A percentile compares a stretch with the other conserved stretches of the same genome.
These are phyloP conservation scores for Ophiostoma perfectum DNA, from an alignment of 2,329 filamentous ascomycete species.

Conservation along the genomic window DNA sequence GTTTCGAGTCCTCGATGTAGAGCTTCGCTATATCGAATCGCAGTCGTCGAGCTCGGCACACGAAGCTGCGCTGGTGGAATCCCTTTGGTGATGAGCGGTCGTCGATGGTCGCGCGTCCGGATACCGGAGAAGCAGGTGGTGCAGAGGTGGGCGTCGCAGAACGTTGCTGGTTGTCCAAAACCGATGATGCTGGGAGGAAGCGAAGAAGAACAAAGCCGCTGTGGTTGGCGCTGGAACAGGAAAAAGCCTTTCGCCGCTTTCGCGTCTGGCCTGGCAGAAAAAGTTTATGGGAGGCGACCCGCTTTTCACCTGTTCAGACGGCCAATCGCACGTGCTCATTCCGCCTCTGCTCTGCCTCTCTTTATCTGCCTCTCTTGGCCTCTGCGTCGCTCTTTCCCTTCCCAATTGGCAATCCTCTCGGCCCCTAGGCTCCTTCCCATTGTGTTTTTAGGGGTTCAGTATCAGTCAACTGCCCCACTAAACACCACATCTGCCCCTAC, in stretches of 20 bases:
- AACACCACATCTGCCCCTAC: background rate
- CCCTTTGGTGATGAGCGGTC: background rate
- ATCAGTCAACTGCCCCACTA: background rate
- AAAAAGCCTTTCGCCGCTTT: slow-evolving; percentile 19
- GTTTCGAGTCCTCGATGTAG: background rate
- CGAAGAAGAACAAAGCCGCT: slow-evolving; percentile 5
- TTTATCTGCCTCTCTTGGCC: background rate
- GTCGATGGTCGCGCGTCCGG: background rate
- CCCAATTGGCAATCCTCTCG: no score
- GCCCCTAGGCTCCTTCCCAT: background rate
- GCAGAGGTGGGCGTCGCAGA: background rate
- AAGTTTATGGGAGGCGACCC: background rate
- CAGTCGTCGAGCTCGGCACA: slow-evolving; percentile 5
- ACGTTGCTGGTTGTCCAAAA: background rate
- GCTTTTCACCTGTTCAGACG: background rate
- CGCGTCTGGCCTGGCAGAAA: slow-evolving; percentile 14
- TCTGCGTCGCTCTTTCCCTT: background rate
- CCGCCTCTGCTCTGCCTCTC: background rate
- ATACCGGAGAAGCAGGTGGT: background rate
- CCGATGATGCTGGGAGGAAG: slow-evolving; percentile 10
- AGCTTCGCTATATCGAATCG: background rate
- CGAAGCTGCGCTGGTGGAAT: background rate
- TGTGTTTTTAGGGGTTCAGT: background rate
- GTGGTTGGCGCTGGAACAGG: slow-evolving; percentile 9
- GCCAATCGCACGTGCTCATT: background rate